These are phyloP conservation scores for Lactarius evosmus DNA, from an alignment of 768 basidiomycete genomes.

Conservation along the genomic window DNA sequence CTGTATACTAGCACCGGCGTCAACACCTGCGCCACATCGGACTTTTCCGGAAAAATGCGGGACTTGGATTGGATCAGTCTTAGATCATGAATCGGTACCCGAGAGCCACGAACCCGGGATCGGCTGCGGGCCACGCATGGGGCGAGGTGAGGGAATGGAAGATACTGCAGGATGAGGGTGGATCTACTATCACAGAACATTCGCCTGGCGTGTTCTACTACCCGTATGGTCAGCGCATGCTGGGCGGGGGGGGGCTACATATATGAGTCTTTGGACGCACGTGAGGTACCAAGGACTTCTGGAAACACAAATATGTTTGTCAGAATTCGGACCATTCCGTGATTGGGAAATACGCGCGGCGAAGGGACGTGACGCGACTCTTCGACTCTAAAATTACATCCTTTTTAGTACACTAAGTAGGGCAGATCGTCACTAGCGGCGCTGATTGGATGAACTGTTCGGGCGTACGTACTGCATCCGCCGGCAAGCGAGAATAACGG, in stretches of 20 bases:
- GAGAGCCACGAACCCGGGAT: not conserved
- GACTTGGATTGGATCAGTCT: not conserved
- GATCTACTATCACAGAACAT: slow-evolving; percentile 1
- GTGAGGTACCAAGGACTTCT: not conserved
- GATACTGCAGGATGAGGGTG: not conserved
- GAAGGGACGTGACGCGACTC: not conserved
- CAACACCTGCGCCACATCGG: slow-evolving; percentile 4
- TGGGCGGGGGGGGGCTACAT: not conserved
- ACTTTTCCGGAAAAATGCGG: not conserved
- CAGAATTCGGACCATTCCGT: not conserved
- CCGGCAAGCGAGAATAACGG: not conserved
- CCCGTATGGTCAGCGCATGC: not conserved
- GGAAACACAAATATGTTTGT: not conserved
- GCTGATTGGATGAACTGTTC: not conserved
- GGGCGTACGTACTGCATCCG: not conserved
- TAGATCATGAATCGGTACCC: not conserved
- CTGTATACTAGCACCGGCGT: not conserved
- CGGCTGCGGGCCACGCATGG: not conserved
- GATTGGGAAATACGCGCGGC: not conserved
- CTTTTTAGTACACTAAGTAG: slow-evolving; percentile 3
- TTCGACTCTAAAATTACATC: slow-evolving; percentile 16
- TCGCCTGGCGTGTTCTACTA: not conserved
- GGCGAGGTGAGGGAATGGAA: not conserved
- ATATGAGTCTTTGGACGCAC: not conserved
- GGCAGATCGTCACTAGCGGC: not conserved